Base-by-base conservation (phyloP, 2,329 filamentous ascomycete genomes). In the Cladophialophora immunda region DNA sequence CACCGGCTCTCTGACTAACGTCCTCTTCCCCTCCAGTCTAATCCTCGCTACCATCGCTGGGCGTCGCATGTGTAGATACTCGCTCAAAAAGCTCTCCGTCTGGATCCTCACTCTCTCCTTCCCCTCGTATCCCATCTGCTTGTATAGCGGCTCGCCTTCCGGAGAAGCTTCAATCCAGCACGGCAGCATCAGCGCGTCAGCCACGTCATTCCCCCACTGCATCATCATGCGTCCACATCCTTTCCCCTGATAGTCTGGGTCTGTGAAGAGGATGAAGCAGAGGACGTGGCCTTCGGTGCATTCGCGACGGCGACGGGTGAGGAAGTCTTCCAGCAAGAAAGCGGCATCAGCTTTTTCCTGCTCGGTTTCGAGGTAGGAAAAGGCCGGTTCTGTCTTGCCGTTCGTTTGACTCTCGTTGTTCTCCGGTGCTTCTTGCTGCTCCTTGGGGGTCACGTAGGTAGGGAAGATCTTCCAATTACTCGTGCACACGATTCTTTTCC, bases 101-200 rank as follows among this genome's bases (percentile, higher is more conserved):
- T 63, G 50, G 8, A 67, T 61, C 61, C 32, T 56, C 29, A 68
- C 66, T 36, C 62, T 62, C 34, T 68, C 65, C 36, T 45, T 55
- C 17, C 58, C 62, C 11, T 41, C 30, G 30, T 64, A 73, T 2
- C 72, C 73, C 56, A 65, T 74, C 57, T 75, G 75, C 41, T 76
- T 75, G 64, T 81, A 81, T 13, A 81, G 66, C 30, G 73, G 71
- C 62, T 75, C 77, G 1, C 78, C 79, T 72, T 77, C 76, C 1
- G 65, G 61, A 19, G 76, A 77, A 2, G 78, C 75, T 65, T 80
- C 78, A 68, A 80, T 72, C 76, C 76, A 81, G 47, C 76, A 75
- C 52, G 79, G 76, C 25, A 79, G 66, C 45, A 76, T 70, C 19
- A 76, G 66, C 19, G 72, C 64, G 61, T 80, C 78, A 4, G 78